Base-by-base conservation (phyloP, 768 basidiomycete species). In the Lactarius sp. region DNA sequence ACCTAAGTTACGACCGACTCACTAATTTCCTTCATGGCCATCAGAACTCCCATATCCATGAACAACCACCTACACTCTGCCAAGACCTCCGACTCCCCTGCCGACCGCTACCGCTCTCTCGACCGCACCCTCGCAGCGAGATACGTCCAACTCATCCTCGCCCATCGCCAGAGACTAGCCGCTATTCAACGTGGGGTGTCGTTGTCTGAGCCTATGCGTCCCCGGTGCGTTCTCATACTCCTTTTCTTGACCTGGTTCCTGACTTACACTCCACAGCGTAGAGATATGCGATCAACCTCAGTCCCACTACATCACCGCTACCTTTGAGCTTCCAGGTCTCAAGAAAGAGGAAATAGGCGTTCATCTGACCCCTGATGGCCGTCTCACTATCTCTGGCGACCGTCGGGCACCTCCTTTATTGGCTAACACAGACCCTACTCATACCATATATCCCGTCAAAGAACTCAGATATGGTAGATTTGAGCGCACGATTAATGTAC, bases 311-410 rank as follows among this genome's bases (percentile, higher is more conserved):
- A 77, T 83, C 33, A 81, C 79, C 2, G 82, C 81, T 10, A 77
- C 78, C 6, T 82, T 85, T 60, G 85, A 85, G 67, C 71, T 83
- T 1, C 83, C 84, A 5, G 83, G 84, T 9, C 69, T 84, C 57
- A 79, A 76, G 58, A 80, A 81, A 58, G 77, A 81, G 49, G 75
- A 77, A 55, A 75, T 84, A 49, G 68, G 72, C 39, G 79, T 84
- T 54, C 77, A 83, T 56, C 70, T 83, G 52, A 68, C 68, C 20
- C 76, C 77, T 46, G 76, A 81, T 63, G 75, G 77, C 61, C 76
- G 74, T 44, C 72, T 86, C 55, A 80, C 74, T 2, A 73, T 85
- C 41, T 78, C 79, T 8, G 82, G 80, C 31, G 77, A 83, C 69
- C 74, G 68, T 31, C 71, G 72, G 12, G 51, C 69, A 4, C 73